phyloP scores from a whole-genome alignment of 371 early-diverging fungal species.

The Dichotomocladium elegans region DNA sequence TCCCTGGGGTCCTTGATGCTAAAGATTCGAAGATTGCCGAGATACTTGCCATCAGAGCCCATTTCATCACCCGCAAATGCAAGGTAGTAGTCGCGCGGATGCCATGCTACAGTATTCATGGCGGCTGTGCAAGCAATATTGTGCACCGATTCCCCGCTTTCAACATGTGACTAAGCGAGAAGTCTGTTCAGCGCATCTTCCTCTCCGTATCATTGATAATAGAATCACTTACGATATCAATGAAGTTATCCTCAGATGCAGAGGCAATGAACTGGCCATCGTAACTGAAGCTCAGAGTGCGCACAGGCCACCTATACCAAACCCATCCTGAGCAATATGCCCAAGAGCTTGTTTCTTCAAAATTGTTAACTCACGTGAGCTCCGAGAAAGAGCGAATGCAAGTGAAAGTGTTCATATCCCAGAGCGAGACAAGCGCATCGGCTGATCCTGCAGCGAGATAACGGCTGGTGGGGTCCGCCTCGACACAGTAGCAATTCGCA shows the following conservation, averaged over 20 bases:
- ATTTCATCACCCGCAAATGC: conserved; percentile 83
- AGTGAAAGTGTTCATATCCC: conserved; percentile 67
- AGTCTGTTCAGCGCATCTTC: too few relatives aligned
- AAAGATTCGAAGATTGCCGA: conserved; percentile 45
- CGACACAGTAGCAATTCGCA: conserved; percentile 80
- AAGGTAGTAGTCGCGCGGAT: conserved; percentile 72
- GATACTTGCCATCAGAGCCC: conserved; percentile 38
- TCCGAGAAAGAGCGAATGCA: conserved; percentile 67
- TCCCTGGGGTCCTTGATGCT: conserved; percentile 30
- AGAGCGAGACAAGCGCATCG: conserved; percentile 70
- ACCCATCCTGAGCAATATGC: neutral
- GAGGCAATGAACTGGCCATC: conserved; percentile 84
- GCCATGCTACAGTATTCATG: conserved; percentile 83
- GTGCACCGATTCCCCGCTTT: conserved; percentile 71
- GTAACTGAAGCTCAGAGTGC: conserved; percentile 79
- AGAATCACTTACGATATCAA: conserved; percentile 75
- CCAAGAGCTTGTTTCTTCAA: neutral
- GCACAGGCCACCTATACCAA: conserved; percentile 80
- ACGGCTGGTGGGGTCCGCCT: conserved; percentile 75
- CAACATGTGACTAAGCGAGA: conserved; percentile 60
- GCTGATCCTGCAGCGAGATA: conserved; percentile 79
- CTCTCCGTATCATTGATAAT: too few relatives aligned
- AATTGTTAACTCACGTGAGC: conserved; percentile 53
- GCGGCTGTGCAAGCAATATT: conserved; percentile 67
- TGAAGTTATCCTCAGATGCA: conserved; percentile 75